phyloP scores from a whole-genome alignment of 768 basidiomycete genomes.

The Suillus bovinus region DNA sequence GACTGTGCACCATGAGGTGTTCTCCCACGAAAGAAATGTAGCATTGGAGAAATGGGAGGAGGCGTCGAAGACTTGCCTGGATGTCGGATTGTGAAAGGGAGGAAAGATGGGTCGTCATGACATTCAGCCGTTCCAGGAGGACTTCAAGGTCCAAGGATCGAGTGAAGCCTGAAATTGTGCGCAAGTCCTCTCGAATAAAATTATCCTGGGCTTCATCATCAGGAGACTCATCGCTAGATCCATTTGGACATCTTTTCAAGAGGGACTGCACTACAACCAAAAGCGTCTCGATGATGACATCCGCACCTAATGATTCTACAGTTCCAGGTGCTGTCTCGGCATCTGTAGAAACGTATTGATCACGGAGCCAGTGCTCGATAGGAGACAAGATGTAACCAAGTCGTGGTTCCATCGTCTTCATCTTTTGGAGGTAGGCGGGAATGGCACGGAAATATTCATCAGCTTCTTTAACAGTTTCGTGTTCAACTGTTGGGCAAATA shows the following conservation, averaged over 20 bases:
- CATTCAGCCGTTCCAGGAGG: conserved; percentile 42
- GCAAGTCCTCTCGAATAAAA: conserved; percentile 52
- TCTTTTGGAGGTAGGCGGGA: conserved; percentile 26
- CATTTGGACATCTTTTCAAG: conserved; percentile 41
- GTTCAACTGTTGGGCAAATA: conserved; percentile 35
- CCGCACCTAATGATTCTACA: conserved; percentile 22
- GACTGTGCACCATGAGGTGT: conserved; percentile 55
- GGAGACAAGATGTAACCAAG: conserved; percentile 29
- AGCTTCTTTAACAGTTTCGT: conserved; percentile 31
- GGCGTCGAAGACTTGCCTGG: conserved; percentile 38
- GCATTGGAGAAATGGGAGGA: conserved; percentile 74
- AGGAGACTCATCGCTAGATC: conserved; percentile 13
- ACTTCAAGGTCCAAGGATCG: conserved; percentile 47
- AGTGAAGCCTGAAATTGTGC: conserved; percentile 45
- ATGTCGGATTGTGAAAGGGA: conserved; percentile 33
- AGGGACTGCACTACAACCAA: conserved; percentile 68
- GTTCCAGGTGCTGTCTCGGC: neutral
- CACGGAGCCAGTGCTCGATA: conserved; percentile 30
- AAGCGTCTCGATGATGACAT: conserved; percentile 57
- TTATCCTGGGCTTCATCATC: conserved; percentile 40
- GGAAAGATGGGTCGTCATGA: conserved; percentile 41
- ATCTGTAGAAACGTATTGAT: conserved; percentile 29
- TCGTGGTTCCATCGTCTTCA: conserved; percentile 29
- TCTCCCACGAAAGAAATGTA: conserved; percentile 59
- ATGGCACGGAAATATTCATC: conserved; percentile 23